Percentiles rank a stretch among this genome's conserved stretches.
phyloP scores from a whole-genome alignment of 495 filamentous ascomycete genomes.

The Tuber borchii region DNA sequence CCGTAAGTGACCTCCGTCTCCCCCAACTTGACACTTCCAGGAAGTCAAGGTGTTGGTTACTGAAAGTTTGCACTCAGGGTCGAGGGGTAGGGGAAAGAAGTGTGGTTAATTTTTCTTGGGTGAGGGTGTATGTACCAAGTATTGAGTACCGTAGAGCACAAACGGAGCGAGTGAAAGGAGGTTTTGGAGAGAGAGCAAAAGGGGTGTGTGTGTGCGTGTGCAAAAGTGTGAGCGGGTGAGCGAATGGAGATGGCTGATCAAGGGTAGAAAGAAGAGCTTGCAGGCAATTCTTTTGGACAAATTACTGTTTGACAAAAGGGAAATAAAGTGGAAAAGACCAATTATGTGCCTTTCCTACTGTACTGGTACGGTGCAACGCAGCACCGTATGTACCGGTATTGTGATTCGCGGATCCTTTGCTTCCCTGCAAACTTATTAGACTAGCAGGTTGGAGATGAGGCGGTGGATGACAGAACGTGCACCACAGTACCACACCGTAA shows the following conservation, averaged over 20 bases:
- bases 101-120: neutral
- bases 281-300: constrained; percentile 22
- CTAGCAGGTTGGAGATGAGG: neutral
- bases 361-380: neutral
- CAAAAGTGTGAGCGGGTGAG: constrained; percentile 13
- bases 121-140: neutral
- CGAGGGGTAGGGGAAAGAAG: constrained; percentile 3
- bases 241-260: constrained; percentile 12
- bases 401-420: neutral
- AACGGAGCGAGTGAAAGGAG: constrained; percentile 24
- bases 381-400: neutral
- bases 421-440: neutral
- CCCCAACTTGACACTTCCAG: neutral
- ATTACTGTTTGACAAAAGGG: constrained; percentile 5
- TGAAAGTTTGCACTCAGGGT: constrained; percentile 1
- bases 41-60: neutral
- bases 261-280: constrained; percentile 19
- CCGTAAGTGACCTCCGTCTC: constrained; percentile 27
- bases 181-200: constrained; percentile 29
- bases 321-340: constrained; percentile 5
- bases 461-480: neutral
- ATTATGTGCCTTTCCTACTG: neutral
- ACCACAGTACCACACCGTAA: neutral
- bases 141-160: neutral
- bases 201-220: constrained; percentile 16